A percentile compares a stretch with the other conserved stretches of the same genome.
These are phyloP conservation scores for Furcasterigmium sp. DNA, from an alignment of 2,329 filamentous ascomycete genomes.

Conservation along the genomic window DNA sequence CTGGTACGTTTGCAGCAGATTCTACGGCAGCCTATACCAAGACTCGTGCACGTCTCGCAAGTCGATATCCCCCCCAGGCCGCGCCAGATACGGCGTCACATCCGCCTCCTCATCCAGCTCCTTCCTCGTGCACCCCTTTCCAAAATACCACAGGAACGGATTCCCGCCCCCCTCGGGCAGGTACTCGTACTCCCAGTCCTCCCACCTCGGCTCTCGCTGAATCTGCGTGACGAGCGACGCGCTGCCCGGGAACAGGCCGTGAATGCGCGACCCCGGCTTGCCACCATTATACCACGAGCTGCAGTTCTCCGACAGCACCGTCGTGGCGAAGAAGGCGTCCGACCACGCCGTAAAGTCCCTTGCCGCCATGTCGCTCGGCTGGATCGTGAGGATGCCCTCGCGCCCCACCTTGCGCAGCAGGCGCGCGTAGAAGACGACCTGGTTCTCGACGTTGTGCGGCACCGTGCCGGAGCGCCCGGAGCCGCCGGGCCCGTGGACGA, in stretches of 20 bases:
- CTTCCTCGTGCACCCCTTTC: constrained; percentile 59
- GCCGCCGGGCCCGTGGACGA: constrained; percentile 56
- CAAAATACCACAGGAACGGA: constrained; percentile 58
- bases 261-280: constrained; percentile 54
- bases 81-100: constrained; percentile 57
- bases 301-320: constrained; percentile 56
- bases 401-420: constrained; percentile 60
- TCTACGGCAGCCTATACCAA: constrained; percentile 50
- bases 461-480: constrained; percentile 60
- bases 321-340: constrained; percentile 49
- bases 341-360: constrained; percentile 60
- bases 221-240: constrained; percentile 57
- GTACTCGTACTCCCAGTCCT: constrained; percentile 49
- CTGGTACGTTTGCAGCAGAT: no score
- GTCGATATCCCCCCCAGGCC: constrained; percentile 47
- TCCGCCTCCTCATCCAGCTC: constrained; percentile 53
- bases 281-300: constrained; percentile 70
- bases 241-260: constrained; percentile 66
- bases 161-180: constrained; percentile 33
- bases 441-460: constrained; percentile 61
- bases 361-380: constrained; percentile 50
- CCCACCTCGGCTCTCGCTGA: constrained; percentile 48
- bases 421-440: constrained; percentile 60
- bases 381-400: constrained; percentile 61
- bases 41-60: constrained; percentile 60